These are phyloP conservation scores for Phytopythium vexans DNA, from an alignment of 352 stramenopile genomes.

Conservation along the genomic window DNA sequence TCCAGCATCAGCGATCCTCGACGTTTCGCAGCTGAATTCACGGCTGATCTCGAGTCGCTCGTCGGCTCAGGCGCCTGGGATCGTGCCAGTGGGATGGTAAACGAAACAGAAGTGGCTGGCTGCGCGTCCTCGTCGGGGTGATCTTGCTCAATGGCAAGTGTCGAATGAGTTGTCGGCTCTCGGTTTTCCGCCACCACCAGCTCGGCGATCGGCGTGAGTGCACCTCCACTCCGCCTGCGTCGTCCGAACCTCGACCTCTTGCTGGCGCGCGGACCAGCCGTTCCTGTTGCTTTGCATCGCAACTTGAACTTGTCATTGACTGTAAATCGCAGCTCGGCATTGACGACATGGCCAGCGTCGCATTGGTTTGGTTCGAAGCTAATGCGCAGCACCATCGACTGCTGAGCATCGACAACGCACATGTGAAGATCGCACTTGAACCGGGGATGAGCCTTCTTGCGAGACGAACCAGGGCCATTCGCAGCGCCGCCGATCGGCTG, in stretches of 20 bases:
- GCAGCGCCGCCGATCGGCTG: constrained; percentile 6
- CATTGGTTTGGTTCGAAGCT: constrained; percentile 50
- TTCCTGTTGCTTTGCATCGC: constrained; percentile 41
- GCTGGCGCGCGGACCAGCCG: constrained; percentile 14
- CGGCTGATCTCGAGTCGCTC: no score
- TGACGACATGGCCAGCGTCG: constrained; percentile 40
- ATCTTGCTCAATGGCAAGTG: no score
- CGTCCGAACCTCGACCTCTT: constrained; percentile 24
- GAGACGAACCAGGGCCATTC: constrained; percentile 4
- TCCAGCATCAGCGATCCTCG: constrained; percentile 33
- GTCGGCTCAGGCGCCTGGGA: no score
- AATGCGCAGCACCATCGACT: constrained; percentile 50
- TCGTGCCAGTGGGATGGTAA: no score
- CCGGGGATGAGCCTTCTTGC: constrained; percentile 16
- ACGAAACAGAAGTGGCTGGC: no score
- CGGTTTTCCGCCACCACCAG: constrained; percentile 1
- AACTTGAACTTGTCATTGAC: constrained; percentile 63
- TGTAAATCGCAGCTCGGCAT: constrained; percentile 48
- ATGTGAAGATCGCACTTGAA: constrained; percentile 76
- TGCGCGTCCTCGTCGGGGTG: no score
- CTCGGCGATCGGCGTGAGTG: constrained; percentile 2
- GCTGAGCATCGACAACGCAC: constrained; percentile 59
- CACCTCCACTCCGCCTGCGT: not conserved
- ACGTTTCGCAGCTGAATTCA: constrained; percentile 19
- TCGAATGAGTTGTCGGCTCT: not conserved